Evolutionary conservation across 1,139 yeast genomes (phyloP), one percentile per base, ranked within the genome.

Genomic region (Hanseniaspora uvarum): DNA sequence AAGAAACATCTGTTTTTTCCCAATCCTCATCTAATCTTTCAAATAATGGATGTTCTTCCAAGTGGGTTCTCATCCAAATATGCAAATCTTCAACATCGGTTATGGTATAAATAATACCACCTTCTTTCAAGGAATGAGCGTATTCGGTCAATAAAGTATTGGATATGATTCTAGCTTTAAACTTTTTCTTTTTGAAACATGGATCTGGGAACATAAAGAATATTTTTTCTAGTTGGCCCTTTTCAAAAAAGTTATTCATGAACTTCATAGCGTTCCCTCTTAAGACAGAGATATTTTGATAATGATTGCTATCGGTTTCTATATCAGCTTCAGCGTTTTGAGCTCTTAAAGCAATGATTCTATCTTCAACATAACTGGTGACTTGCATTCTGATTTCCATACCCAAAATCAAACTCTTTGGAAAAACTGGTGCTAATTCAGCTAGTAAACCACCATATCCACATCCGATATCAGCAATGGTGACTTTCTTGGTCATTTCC

Each of bases 171-270:
- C 99, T 78, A 8, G 97, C 97, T 73, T 92, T 92, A 70, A 94
- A 98, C 68, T 92, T 92, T 63, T 98, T 78, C 68, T 87, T 95
- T 66, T 92, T 92, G 74, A 92, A 92, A 68, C 94, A 98, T 14
- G 99, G 99, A 69, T 92, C 99, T 19, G 99, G 99, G 77, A 92
- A 92, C 69, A 98, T 94, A 72, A 94, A 92, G 70, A 92, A 92
- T 80, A 92, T 86, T 73, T 92, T 92, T 39, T 83, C 79, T 54
- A 92, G 72, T 67, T 86, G 94, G 5, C 82, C 81, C 67, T 83
- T 82, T 55, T 75, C 72, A 71, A 94, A 92, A 68, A 94, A 92
- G 68, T 92, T 92, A 33, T 98, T 97, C 59, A 89, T 72, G 65
- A 92, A 92, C 69, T 92, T 92, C 98, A 94, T 94, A 43, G 97